Base-by-base conservation (phyloP, 2,329 filamentous ascomycete genomes). In the Drechslerella coelobrocha region DNA sequence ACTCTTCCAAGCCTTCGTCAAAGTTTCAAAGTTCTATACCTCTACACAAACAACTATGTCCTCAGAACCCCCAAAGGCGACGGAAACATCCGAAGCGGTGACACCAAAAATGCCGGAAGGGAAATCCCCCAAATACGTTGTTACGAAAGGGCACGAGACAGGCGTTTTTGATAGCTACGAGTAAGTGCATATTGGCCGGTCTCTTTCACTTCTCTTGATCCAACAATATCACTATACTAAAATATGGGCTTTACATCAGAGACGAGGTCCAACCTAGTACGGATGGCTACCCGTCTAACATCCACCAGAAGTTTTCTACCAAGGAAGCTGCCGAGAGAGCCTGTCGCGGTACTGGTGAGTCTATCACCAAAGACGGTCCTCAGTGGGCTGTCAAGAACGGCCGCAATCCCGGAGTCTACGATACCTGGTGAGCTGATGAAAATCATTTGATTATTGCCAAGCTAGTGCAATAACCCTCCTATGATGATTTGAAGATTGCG, bases 351-450 rank as follows among this genome's bases (percentile, higher is more conserved):
- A 31, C 31, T 12, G 23, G 24, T 21, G 9, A 23, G 21, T 43
- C 14, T 5, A 21, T 14, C 21, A 23, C n/a, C 10, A n/a, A 29
- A 8, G 17, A 29, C 12, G 43, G 60, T 12, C 50, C 19, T 41
- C 24, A 57, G 2, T 65, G 41, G n/a, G 61, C 52, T 5, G 61
- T 65, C 31, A 57, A 43, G 34, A 57, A 24, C 19, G 61, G 61
- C 7, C 52, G 43, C 24, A 50, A 57, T 1, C 52, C 52, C 21
- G 41, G 52, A 19, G 31, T 65, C 26, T 65, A 57, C 26, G 10
- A 1, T 10, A 19, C 39, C 12, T 57, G 61, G 61, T 65, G 48
- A 9, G 39, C n/a, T n/a, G n/a, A n/a, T 41, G 23, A 39, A 34
- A 10, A 54, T 14, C n/a, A 9, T 14, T 23, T 50, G 3, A 26